Evolutionary conservation across 2,329 filamentous ascomycete species (phyloP).

Genomic region (Alternaria sp.): DNA sequence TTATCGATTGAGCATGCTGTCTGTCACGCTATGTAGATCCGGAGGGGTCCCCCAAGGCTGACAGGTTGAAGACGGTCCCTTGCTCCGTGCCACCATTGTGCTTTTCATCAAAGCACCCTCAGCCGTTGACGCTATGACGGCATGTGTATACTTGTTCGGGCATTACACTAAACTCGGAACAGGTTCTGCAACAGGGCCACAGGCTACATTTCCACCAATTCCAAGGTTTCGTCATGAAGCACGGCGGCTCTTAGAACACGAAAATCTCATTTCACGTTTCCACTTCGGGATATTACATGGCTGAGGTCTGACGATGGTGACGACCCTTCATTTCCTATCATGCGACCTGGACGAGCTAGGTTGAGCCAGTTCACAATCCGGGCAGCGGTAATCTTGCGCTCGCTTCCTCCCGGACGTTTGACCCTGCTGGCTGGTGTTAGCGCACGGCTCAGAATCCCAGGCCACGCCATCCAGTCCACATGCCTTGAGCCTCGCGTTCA

Average conservation of each 20-base stretch:
- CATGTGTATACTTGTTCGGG: slow-evolving; percentile 43
- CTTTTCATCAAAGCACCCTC: slow-evolving; percentile 29
- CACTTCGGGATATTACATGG: slow-evolving; percentile 43
- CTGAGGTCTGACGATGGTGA: slow-evolving; percentile 43
- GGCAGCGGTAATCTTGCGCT: slow-evolving; percentile 49
- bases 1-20: slow-evolving; percentile 51
- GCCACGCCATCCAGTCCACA: slow-evolving; percentile 28
- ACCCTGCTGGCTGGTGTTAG: slow-evolving; percentile 46
- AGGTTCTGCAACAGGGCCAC: slow-evolving; percentile 26
- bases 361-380: slow-evolving; percentile 38
- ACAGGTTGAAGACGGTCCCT: slow-evolving; percentile 45
- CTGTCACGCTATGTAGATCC: slow-evolving; percentile 47
- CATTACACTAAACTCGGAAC: slow-evolving; percentile 32
- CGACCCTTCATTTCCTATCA: slow-evolving; percentile 53
- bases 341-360: slow-evolving; percentile 36
- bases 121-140: slow-evolving; percentile 38
- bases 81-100: slow-evolving; percentile 40
- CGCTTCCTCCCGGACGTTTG: slow-evolving; percentile 53
- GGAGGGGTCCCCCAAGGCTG: slow-evolving; percentile 45
- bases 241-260: slow-evolving; percentile 44
- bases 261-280: slow-evolving; percentile 45
- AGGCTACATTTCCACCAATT: slow-evolving; percentile 33
- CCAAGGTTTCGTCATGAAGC: slow-evolving; percentile 49
- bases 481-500: slow-evolving; percentile 37
- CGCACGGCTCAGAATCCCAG: slow-evolving; percentile 37